Percentiles rank a stretch among this genome's conserved stretches.
phyloP scores from a whole-genome alignment of 225 moss, liverwort and hornwort genomes.

The Sphagnum tenellum region DNA sequence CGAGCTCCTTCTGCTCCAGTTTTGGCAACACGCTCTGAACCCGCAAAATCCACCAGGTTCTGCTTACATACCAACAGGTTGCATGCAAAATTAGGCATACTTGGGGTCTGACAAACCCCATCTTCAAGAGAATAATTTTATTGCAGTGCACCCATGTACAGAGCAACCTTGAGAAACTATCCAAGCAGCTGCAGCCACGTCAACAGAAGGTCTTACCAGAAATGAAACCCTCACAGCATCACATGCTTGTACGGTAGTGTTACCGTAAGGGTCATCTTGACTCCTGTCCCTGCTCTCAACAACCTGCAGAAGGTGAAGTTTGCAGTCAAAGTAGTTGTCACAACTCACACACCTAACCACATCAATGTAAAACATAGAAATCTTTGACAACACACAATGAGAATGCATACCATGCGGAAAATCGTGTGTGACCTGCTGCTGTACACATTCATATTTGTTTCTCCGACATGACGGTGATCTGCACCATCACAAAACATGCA shows the following conservation, averaged over 20 bases:
- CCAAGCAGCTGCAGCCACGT: neutral
- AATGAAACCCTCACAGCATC: constrained; percentile 95
- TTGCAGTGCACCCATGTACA: too few species aligned
- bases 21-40: constrained; percentile 88
- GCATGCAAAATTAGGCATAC: too few species aligned
- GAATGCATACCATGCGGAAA: constrained; percentile 74
- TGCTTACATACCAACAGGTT: constrained; percentile 9
- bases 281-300: constrained; percentile 91
- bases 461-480: constrained; percentile 83
- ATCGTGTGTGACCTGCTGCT: constrained; percentile 98
- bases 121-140: too few species aligned
- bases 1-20: constrained; percentile 90
- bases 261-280: constrained; percentile 53
- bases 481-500: constrained; percentile 6
- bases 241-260: constrained; percentile 46
- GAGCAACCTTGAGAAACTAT: neutral
- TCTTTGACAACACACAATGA: neutral
- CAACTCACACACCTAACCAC: neutral
- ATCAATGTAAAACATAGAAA: neutral
- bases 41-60: constrained; percentile 95
- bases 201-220: constrained; percentile 40
- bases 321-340: too few species aligned
- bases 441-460: constrained; percentile 95
- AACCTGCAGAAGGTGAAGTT: constrained; percentile 31
- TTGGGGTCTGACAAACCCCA: too few species aligned